phyloP scores from a whole-genome alignment of 192 early-diverging fungal species.

The Backusella sp. region DNA sequence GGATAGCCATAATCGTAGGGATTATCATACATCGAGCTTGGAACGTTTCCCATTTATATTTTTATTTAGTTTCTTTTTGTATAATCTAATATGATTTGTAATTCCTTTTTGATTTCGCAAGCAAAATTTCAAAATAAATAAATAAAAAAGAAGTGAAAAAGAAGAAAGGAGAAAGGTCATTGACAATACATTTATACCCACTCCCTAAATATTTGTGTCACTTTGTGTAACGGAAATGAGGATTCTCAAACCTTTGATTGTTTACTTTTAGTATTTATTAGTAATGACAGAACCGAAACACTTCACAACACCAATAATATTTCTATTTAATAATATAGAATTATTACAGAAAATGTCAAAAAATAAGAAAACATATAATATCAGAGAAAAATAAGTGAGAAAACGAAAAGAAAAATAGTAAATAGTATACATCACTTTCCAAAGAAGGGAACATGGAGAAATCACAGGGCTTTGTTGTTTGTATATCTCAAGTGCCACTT shows the following conservation, averaged over 20 bases:
- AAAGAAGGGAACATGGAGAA: neutral
- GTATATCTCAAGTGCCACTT: conserved; percentile 2
- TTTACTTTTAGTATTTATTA: neutral
- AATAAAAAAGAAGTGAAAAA: neutral
- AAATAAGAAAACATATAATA: neutral
- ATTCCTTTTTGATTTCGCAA: neutral
- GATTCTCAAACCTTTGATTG: neutral
- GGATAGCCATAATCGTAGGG: neutral
- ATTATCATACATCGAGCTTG: neutral
- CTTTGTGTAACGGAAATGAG: neutral
- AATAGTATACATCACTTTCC: neutral
- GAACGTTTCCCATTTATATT: neutral
- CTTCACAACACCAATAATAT: neutral
- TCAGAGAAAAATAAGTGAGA: neutral
- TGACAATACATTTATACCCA: neutral
- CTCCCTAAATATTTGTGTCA: neutral
- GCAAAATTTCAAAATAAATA: neutral
- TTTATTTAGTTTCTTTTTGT: neutral
- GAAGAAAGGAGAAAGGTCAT: neutral
- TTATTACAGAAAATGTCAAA: neutral
- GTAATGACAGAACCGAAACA: conserved; percentile 9
- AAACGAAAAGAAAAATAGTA: neutral
- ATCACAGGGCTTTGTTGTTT: neutral
- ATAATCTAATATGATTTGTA: neutral
- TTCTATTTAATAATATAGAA: neutral